A percentile compares a stretch with the other conserved stretches of the same genome.
phyloP scores from a whole-genome alignment of 164 flowering plant genomes.

The Aristolochia fimbriata region DNA sequence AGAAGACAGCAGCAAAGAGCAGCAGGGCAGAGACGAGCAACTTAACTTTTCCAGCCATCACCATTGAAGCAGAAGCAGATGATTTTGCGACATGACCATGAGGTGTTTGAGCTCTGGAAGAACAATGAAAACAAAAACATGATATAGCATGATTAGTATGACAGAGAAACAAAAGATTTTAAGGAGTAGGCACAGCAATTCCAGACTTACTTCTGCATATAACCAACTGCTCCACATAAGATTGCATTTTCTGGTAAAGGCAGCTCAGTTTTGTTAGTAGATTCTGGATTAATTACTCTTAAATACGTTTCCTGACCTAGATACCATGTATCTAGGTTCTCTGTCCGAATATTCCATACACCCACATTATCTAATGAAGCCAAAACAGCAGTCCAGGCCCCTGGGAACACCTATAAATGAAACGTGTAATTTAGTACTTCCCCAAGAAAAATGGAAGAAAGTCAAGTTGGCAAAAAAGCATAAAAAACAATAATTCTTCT shows the following conservation, averaged over 20 bases:
- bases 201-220: conserved; percentile 53
- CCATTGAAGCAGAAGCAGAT: conserved; percentile 29
- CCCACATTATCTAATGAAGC: conserved; percentile 90
- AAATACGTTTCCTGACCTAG: conserved; percentile 89
- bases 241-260: conserved; percentile 73
- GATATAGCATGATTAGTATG: too few relatives aligned
- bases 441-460: not conserved
- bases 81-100: conserved; percentile 22
- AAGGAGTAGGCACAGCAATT: too few relatives aligned
- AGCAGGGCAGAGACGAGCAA: not conserved
- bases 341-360: conserved; percentile 82
- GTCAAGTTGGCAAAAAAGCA: not conserved
- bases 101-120: conserved; percentile 14
- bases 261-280: conserved; percentile 67
- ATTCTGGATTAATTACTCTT: conserved; percentile 69
- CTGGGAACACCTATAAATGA: conserved; percentile 63
- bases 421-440: not conserved
- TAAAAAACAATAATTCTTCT: not conserved
- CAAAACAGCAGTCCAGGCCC: conserved; percentile 90
- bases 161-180: too few relatives aligned
- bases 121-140: not conserved
- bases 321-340: conserved; percentile 88
- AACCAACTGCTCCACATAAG: conserved; percentile 58
- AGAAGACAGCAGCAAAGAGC: conserved; percentile 3
- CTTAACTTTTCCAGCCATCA: conserved; percentile 4